Base-by-base conservation (phyloP, 306 rosid genomes). In the Prunus salicina region DNA sequence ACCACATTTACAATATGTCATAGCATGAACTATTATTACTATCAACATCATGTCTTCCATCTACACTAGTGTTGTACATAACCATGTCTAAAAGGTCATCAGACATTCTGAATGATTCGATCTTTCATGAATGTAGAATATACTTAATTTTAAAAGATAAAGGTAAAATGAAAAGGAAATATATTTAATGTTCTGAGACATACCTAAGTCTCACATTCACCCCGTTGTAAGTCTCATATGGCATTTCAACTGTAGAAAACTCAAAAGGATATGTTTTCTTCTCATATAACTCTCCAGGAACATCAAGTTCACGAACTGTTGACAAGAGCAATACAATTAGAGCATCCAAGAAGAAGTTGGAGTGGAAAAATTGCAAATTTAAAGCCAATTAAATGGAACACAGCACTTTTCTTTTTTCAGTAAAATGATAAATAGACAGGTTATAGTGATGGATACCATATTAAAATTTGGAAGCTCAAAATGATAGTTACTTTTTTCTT, bases 191-290 rank as follows among this genome's bases (percentile, higher is more conserved):
- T 30, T 60, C 28, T 19, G 19, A 46, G 69, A 61, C 47, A 77
- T 86, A 95, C 99, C 99, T 95, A 55, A 95, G 97, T 74, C 97
- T 86, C 82, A 95, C 99, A 85, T 95, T 90, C 78, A 89, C 97
- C 78, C 99, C 99, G 77, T 92, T 95, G 88, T 95, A 95, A 41
- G 97, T 87, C 86, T 95, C 99, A 74, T 95, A 92, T 25, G 99
- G 99, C 99, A 95, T 95, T 83, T 95, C 99, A 75, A 95, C 99
- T 2, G 97, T 95, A 67, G 97, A 95, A 82, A 95, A 95, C 75
- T 95, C 99, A 75, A 95, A 95, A 71, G 96, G 92, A 85, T 90
- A 95, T 5, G 92, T 88, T 87, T 95, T 95, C 88, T 83, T 89
- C 83, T 95, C 99, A 80, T 92, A 92, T 66, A 95, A 87, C 34